These are phyloP conservation scores for Dacryopinax spathularia DNA, from an alignment of 768 basidiomycete species.

Conservation along the genomic window DNA sequence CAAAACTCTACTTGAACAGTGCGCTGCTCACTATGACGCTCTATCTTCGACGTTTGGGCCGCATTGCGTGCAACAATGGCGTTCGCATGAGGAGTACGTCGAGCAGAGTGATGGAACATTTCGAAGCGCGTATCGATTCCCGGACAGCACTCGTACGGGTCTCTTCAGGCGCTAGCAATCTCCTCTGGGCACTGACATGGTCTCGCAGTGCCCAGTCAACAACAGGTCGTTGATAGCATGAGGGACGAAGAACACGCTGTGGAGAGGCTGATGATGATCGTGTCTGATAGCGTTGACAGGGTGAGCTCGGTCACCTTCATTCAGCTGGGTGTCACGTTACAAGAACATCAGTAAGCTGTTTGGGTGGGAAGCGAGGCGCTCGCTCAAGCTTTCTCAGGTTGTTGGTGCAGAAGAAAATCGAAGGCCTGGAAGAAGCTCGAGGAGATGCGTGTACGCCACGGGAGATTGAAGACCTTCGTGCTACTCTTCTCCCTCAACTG, in stretches of 20 bases:
- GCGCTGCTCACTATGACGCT: no score
- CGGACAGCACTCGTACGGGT: neutral
- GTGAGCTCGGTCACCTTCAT: neutral
- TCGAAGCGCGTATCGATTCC: neutral
- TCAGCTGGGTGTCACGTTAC: neutral
- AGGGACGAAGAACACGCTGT: neutral
- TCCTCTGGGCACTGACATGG: no score
- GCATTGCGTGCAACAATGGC: no score
- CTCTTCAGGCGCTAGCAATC: neutral
- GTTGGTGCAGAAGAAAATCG: neutral
- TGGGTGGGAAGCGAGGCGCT: neutral
- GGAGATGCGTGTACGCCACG: neutral
- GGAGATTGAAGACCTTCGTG: neutral
- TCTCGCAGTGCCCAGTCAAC: neutral
- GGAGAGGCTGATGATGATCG: neutral
- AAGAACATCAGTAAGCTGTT: neutral
- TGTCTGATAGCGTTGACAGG: neutral
- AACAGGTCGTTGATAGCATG: neutral
- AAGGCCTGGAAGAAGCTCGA: neutral
- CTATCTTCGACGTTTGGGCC: no score
- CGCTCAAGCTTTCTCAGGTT: neutral
- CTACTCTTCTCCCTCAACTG: neutral
- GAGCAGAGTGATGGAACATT: neutral
- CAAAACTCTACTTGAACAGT: no score
- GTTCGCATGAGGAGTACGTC: no score